phyloP scores from a whole-genome alignment of 2,329 filamentous ascomycete species.

The Penicillium rolfsii region DNA sequence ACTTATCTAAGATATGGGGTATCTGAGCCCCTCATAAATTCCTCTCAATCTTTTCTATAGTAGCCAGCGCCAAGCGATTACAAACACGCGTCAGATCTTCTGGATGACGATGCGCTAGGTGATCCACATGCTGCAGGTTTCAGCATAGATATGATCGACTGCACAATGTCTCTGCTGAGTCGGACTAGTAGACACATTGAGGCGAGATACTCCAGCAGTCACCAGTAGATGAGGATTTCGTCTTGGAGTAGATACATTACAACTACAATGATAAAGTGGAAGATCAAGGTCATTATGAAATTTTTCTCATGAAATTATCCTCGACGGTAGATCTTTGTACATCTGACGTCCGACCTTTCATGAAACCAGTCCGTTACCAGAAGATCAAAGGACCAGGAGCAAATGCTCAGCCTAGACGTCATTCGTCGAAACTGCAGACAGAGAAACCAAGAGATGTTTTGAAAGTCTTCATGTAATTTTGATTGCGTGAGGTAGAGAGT shows the following conservation, averaged over 20 bases:
- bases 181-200: too few species aligned
- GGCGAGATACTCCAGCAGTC: neutral
- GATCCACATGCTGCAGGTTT: neutral
- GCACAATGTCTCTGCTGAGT: too few species aligned
- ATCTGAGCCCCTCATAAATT: neutral
- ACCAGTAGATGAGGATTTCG: neutral
- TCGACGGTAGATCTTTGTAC: constrained; percentile 9
- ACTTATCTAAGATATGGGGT: neutral
- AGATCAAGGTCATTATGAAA: constrained; percentile 2
- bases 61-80: too few species aligned
- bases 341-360: constrained; percentile 2
- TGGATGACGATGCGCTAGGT: neutral
- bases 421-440: neutral
- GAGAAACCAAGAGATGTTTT: constrained; percentile 16
- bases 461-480: constrained; percentile 40
- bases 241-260: neutral
- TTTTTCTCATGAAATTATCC: constrained; percentile 6
- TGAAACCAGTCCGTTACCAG: neutral
- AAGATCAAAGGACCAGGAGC: neutral
- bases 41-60: too few species aligned
- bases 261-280: neutral
- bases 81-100: too few species aligned
- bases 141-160: neutral
- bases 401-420: neutral
- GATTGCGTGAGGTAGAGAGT: constrained; percentile 43